phyloP scores from a whole-genome alignment of 306 rosid species.

The Lupinus albus region DNA sequence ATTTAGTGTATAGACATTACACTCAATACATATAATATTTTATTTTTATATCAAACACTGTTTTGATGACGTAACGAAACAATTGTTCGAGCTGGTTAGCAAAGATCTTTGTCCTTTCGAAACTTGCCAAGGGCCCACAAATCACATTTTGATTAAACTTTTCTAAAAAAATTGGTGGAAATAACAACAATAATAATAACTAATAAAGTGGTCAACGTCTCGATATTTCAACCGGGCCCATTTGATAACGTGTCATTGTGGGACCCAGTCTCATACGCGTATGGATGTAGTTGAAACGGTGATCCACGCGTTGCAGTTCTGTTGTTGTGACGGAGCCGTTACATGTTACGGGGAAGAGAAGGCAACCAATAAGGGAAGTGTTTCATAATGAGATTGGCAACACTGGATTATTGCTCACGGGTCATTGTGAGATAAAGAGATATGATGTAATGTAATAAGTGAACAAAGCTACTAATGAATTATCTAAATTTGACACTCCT shows the following conservation, averaged over 20 bases:
- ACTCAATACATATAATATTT: too few species aligned
- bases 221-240: conserved; percentile 25
- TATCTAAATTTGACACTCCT: too few species aligned
- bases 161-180: not conserved
- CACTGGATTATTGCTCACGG: too few species aligned
- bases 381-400: too few species aligned
- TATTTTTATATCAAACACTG: too few species aligned
- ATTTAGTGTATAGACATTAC: too few species aligned
- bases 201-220: conserved; percentile 19
- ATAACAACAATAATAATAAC: too few species aligned
- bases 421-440: too few species aligned
- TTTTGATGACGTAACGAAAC: not conserved
- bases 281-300: conserved; percentile 7
- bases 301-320: conserved; percentile 35
- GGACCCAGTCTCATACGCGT: conserved; percentile 28
- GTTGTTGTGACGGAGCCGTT: not conserved
- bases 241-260: conserved; percentile 20
- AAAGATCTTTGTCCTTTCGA: conserved; percentile 43
- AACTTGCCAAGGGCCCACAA: conserved; percentile 39
- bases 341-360: conserved; percentile 20
- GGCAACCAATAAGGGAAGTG: conserved; percentile 2
- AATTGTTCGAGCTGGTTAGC: conserved; percentile 51
- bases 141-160: conserved; percentile 26
- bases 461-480: too few species aligned
- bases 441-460: too few species aligned